phyloP scores from a whole-genome alignment of 768 basidiomycete species.

The Nidularia sp. region DNA sequence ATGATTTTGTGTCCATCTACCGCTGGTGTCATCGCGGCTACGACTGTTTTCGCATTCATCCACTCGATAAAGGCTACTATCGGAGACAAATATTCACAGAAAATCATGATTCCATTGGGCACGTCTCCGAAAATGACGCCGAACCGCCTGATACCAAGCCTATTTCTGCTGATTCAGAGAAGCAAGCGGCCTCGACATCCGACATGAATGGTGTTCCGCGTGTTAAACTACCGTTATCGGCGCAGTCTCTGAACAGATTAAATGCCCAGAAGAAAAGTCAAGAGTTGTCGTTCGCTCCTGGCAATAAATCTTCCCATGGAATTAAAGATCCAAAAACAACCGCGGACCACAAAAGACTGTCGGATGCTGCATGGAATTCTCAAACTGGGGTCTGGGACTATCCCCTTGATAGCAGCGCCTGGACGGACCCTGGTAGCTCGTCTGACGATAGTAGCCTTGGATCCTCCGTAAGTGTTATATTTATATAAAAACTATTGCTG shows the following conservation, averaged over 20 bases:
- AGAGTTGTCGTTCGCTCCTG: too few relatives aligned
- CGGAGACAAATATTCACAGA: neutral
- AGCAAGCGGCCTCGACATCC: too few relatives aligned
- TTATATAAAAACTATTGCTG: neutral
- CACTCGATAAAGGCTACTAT: conserved; percentile 13
- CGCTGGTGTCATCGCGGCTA: conserved; percentile 13
- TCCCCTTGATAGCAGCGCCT: neutral
- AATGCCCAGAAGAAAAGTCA: too few relatives aligned
- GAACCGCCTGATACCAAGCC: too few relatives aligned
- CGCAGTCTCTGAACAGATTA: too few relatives aligned
- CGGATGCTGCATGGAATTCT: neutral
- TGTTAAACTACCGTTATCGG: too few relatives aligned
- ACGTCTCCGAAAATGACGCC: too few relatives aligned
- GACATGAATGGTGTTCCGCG: too few relatives aligned
- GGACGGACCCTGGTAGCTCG: conserved; percentile 1
- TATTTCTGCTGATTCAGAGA: too few relatives aligned
- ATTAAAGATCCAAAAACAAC: neutral
- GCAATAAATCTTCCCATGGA: neutral
- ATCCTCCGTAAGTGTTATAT: neutral
- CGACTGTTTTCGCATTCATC: conserved; percentile 24
- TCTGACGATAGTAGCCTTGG: neutral
- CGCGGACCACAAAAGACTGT: neutral
- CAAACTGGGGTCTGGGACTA: conserved; percentile 1
- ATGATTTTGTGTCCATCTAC: conserved; percentile 14
- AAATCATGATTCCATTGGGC: too few relatives aligned